Base-by-base conservation (phyloP, 1,284 basidiomycete genomes). In the Moesziomyces parantarcticus region DNA sequence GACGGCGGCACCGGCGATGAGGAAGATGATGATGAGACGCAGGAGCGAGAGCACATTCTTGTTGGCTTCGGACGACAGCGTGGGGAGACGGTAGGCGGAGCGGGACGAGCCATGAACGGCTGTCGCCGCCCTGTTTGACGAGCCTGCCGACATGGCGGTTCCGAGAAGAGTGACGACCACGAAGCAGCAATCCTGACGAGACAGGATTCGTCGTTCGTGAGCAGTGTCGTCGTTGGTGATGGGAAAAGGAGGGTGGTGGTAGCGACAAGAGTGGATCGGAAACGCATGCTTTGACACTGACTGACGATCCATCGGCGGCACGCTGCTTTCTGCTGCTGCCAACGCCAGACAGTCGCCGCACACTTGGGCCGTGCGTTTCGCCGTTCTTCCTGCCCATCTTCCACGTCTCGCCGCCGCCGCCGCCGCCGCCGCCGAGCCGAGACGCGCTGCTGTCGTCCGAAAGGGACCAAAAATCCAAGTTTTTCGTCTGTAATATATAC, bases 1-100 rank as follows among this genome's bases (percentile, higher is more conserved):
- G 80, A 99, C 92, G 41, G 97, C 97, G 67, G 96, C 94, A 59
- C 89, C 82, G 18, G 81, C 78, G 39, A 84, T 82, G 57, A 83
- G 60, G 29, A 80, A 61, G 58, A 84, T 79, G 63, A 82, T 82
- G 59, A 84, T 75, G 22, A 77, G 70, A 29, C 79, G 73, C 29
- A 82, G 67, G 21, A 82, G 74, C 42, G 79, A 79, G 43, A 77
- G 71, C 29, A 76, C 58, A 49, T 80, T 77, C 46, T 57, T 61
- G 59, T 75, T 79, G 50, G 72, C 48, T 47, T 73, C 73, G 32
- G 75, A 36, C 1, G 71, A 68, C 16, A 74, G 52, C 3, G 65
- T 68, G n/a, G 71, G 71, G 2, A 74, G 54, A 47, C 58, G 71
- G 32, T 74, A 74, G 20, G 71, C 71, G 13, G 65, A 50, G 23